These are phyloP conservation scores for Cokeromyces recurvatus DNA, from an alignment of 371 early-diverging fungal species.

Conservation along the genomic window DNA sequence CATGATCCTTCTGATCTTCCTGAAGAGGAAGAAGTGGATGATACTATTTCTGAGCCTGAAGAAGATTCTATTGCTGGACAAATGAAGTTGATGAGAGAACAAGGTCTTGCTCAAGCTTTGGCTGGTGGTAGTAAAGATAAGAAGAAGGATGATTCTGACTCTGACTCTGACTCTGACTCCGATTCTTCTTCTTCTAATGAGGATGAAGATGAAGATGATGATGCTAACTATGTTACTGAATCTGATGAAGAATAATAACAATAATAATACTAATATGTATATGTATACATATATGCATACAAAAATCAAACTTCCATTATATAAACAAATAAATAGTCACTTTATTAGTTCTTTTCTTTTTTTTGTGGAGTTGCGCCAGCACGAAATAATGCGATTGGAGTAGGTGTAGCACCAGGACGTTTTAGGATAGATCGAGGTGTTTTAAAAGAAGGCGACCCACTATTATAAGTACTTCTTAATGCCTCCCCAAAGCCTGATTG, in stretches of 20 bases:
- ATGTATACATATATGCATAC: no score
- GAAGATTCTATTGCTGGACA: conserved; percentile 94
- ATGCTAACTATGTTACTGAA: conserved; percentile 18
- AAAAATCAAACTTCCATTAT: no score
- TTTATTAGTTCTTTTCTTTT: no score
- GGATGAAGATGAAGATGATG: conserved; percentile 29
- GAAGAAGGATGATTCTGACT: conserved; percentile 25
- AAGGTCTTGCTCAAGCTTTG: conserved; percentile 60
- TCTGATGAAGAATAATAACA: conserved; percentile 13
- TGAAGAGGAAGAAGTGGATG: conserved; percentile 73
- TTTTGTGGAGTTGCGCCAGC: conserved; percentile 29
- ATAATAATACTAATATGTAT: no score
- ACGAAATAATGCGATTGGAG: conserved; percentile 31
- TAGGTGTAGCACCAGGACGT: conserved; percentile 23
- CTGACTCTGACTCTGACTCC: conserved; percentile 26
- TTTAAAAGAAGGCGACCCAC: no score
- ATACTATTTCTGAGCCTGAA: conserved; percentile 95
- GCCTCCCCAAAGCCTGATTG: conserved; percentile 30
- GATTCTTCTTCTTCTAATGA: conserved; percentile 9
- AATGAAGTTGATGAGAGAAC: conserved; percentile 80
- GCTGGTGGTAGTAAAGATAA: conserved; percentile 48
- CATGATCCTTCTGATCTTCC: conserved; percentile 69
- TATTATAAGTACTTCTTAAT: conserved; percentile 32
- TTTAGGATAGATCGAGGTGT: no score
- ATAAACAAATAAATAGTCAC: no score